phyloP scores from a whole-genome alignment of 108 stramenopile genomes.

The Hondaea fermentalgiana region DNA sequence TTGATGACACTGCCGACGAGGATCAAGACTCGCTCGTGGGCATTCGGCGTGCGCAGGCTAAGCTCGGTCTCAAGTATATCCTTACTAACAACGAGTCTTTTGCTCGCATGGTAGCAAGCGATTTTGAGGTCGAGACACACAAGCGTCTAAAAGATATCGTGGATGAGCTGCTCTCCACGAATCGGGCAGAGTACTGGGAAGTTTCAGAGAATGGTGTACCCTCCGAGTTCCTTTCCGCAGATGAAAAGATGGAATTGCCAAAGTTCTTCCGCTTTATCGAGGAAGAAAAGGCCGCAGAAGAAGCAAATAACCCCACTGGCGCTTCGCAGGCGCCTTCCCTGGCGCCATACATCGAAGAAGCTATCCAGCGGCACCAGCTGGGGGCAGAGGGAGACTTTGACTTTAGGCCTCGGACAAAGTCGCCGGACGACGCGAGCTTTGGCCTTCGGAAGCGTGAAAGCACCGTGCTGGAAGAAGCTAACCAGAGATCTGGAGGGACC shows the following conservation, averaged over 20 bases:
- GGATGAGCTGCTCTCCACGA: background rate
- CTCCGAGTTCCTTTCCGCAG: background rate
- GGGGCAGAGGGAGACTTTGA: too few species aligned
- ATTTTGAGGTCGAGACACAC: background rate
- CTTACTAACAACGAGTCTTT: background rate
- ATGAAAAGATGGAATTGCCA: background rate
- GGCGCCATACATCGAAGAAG: background rate
- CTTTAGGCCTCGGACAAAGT: too few species aligned
- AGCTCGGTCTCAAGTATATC: background rate
- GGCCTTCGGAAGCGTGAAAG: too few species aligned
- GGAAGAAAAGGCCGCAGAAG: background rate
- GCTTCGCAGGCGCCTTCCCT: background rate
- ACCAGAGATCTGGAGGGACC: too few species aligned
- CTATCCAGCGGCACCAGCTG: background rate
- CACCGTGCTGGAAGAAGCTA: too few species aligned
- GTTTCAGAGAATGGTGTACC: background rate
- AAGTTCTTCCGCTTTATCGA: background rate
- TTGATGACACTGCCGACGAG: background rate
- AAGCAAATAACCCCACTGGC: background rate
- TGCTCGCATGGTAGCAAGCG: background rate
- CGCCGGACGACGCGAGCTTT: too few species aligned
- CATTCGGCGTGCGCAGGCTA: background rate
- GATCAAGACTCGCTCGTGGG: slow-evolving; percentile 7
- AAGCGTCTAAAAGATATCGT: background rate
- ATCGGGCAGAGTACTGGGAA: slow-evolving; percentile 1